phyloP scores from a whole-genome alignment of 495 filamentous ascomycete species.

The Penicillium lividum region DNA sequence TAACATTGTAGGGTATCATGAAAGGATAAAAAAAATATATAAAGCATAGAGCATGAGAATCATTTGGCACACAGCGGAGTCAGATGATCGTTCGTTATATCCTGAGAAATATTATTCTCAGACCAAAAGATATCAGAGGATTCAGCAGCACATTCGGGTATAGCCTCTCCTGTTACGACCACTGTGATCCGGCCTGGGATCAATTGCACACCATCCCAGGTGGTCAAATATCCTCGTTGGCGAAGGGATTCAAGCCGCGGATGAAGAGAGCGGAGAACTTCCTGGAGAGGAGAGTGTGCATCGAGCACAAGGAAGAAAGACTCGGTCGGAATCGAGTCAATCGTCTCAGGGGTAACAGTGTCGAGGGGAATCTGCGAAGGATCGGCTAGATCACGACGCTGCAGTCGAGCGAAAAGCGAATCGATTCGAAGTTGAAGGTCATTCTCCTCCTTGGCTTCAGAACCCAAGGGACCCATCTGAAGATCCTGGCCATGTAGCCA shows the following conservation, averaged over 20 bases:
- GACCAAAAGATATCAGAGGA: constrained; percentile 69
- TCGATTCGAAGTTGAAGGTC: constrained; percentile 18
- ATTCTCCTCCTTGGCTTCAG: constrained; percentile 10
- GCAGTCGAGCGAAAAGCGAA: constrained; percentile 13
- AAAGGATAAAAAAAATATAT: constrained; percentile 13
- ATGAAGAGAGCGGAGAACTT: constrained; percentile 22
- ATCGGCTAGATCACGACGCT: background rate
- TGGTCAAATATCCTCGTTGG: constrained; percentile 57
- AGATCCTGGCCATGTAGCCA: constrained; percentile 58
- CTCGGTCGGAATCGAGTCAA: background rate
- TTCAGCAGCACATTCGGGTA: constrained; percentile 45
- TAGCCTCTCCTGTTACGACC: constrained; percentile 65
- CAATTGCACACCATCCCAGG: constrained; percentile 49
- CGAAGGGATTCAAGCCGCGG: constrained; percentile 58
- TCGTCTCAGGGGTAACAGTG: background rate
- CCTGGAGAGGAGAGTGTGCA: constrained; percentile 13
- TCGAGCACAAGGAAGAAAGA: constrained; percentile 22
- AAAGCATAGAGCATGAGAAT: constrained; percentile 5
- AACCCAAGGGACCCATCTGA: constrained; percentile 48
- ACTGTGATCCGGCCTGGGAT: constrained; percentile 64
- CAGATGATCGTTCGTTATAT: constrained; percentile 13
- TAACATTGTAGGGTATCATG: constrained; percentile 7
- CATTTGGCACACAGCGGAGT: constrained; percentile 19
- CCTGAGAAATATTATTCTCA: constrained; percentile 32
- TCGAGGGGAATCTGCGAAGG: constrained; percentile 1